phyloP scores from a whole-genome alignment of 2,329 filamentous ascomycete species.

The Cytospora schulzeri region DNA sequence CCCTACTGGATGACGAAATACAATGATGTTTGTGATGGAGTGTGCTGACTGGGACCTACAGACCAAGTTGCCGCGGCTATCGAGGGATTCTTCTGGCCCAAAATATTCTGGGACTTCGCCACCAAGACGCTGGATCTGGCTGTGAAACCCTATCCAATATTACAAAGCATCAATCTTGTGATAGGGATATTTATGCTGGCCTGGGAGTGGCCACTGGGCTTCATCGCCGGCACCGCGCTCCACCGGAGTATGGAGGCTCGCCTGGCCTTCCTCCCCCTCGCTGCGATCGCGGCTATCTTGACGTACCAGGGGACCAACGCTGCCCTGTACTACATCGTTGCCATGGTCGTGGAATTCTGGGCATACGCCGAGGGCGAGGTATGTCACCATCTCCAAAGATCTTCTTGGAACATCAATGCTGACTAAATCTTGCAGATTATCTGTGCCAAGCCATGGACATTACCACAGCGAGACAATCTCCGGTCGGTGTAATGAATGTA shows the following conservation, averaged over 20 bases:
- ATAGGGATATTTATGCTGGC: conserved; percentile 77
- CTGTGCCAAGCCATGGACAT: conserved; percentile 69
- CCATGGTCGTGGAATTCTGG: conserved; percentile 90
- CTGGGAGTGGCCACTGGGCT: conserved; percentile 87
- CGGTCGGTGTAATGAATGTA: conserved; percentile 10
- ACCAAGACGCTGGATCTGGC: conserved; percentile 86
- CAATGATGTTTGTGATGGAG: neutral
- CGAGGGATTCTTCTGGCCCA: conserved; percentile 95
- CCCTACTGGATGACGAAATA: neutral
- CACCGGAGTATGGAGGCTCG: conserved; percentile 89
- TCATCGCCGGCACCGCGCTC: conserved; percentile 73
- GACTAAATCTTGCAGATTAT: conserved; percentile 53
- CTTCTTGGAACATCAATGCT: conserved; percentile 1
- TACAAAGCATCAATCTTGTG: conserved; percentile 88
- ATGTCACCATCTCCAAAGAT: conserved; percentile 39
- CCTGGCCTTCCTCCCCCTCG: conserved; percentile 79
- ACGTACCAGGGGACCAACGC: conserved; percentile 93
- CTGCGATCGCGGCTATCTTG: conserved; percentile 71
- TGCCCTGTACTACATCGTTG: conserved; percentile 88
- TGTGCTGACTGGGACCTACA: conserved; percentile 40
- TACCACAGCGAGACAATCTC: conserved; percentile 56
- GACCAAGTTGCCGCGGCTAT: conserved; percentile 85
- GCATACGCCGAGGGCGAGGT: conserved; percentile 97
- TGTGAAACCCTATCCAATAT: conserved; percentile 82
- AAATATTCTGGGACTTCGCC: conserved; percentile 97